These are phyloP conservation scores for Phytophthora ohioensis DNA, from an alignment of 352 stramenopile genomes.

Conservation along the genomic window DNA sequence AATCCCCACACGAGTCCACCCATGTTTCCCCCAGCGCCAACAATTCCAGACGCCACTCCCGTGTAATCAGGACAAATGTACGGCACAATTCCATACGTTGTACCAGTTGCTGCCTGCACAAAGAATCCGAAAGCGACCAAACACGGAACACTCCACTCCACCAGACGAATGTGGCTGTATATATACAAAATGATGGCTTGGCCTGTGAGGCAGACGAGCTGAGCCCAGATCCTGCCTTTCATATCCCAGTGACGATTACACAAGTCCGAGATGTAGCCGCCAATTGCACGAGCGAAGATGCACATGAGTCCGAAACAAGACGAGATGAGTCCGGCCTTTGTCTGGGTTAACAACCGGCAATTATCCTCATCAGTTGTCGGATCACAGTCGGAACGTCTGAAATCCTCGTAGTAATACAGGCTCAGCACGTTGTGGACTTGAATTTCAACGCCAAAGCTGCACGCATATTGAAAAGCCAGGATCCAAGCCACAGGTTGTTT, in stretches of 20 bases:
- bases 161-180: conserved; percentile 71
- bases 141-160: conserved; percentile 68
- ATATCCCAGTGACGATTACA: conserved; percentile 83
- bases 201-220: conserved; percentile 74
- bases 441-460: conserved; percentile 94
- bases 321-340: conserved; percentile 73
- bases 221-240: conserved; percentile 83
- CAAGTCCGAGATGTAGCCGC: conserved; percentile 86
- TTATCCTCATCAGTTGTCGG: conserved; percentile 10
- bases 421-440: conserved; percentile 95
- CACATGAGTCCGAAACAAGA: conserved; percentile 96
- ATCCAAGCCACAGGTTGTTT: conserved; percentile 84
- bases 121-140: conserved; percentile 93
- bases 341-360: conserved; percentile 40
- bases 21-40: conserved; percentile 62
- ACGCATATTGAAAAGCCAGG: conserved; percentile 41
- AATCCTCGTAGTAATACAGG: conserved; percentile 91
- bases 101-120: conserved; percentile 55
- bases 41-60: conserved; percentile 54
- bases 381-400: conserved; percentile 64
- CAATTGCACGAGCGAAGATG: conserved; percentile 91
- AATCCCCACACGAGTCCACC: conserved; percentile 61
- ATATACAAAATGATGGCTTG: conserved; percentile 86
- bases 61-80: conserved; percentile 54
- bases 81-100: conserved; percentile 71